Evolutionary conservation across 805 yeast genomes (phyloP).

Genomic region (Wickerhamiella occidentalis): DNA sequence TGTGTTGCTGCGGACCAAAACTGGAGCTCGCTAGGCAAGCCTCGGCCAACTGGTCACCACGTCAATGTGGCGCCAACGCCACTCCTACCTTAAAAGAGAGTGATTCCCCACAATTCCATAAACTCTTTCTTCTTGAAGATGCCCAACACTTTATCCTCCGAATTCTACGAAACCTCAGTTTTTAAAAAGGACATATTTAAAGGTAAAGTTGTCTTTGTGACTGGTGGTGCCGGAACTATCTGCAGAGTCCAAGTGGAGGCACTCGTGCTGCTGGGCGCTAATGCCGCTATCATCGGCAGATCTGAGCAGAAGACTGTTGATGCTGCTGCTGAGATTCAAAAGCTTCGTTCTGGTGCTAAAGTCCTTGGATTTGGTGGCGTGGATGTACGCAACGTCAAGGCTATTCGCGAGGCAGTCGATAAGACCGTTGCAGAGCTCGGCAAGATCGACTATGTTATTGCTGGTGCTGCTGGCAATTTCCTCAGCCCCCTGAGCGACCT

Average conservation of each 20-base stretch:
- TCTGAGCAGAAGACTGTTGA: conserved; percentile 49
- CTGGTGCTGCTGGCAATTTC: conserved; percentile 96
- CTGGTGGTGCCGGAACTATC: conserved; percentile 96
- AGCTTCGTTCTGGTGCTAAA: conserved; percentile 44
- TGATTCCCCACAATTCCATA: not conserved
- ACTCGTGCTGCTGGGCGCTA: conserved; percentile 67
- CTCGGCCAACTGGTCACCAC: too few species aligned
- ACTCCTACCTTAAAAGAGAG: not conserved
- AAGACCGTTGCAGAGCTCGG: conserved; percentile 59
- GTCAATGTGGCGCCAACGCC: not conserved
- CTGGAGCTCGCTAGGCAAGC: too few species aligned
- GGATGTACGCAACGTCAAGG: conserved; percentile 63
- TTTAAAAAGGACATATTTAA: conserved; percentile 54
- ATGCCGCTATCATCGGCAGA: conserved; percentile 79
- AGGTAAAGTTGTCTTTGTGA: conserved; percentile 78
- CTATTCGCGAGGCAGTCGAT: conserved; percentile 52
- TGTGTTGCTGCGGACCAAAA: too few species aligned
- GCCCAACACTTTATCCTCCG: conserved; percentile 23
- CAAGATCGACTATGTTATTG: conserved; percentile 71
- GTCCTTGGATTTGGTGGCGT: conserved; percentile 61
- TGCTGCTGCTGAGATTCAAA: conserved; percentile 56
- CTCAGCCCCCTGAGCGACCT: conserved; percentile 65
- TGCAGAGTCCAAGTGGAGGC: conserved; percentile 87
- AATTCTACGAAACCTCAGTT: conserved; percentile 22
- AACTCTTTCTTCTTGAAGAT: conserved; percentile 9